Base-by-base conservation (phyloP, 2,329 filamentous ascomycete genomes). In the Verticillium zaregamsianum region DNA sequence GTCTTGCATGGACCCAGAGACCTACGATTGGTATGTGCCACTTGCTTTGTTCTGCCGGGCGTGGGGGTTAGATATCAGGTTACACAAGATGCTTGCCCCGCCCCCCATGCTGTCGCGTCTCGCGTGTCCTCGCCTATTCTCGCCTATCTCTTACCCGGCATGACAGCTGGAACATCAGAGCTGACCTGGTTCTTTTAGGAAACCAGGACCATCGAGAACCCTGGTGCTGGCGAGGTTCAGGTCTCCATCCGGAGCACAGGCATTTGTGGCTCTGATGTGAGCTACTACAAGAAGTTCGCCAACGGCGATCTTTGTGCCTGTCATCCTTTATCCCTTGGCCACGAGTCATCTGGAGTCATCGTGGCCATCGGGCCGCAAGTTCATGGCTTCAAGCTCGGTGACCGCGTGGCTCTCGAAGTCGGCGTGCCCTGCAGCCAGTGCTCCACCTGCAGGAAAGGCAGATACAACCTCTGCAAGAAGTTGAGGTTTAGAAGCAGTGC, bases 281-380 rank as follows among this genome's bases (percentile, higher is more conserved):
- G 86, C 59, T 90, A 90, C 74, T 90, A 89, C 78, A 89, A 85
- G 72, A 89, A 89, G 69, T 90, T 89, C 70, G 86, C 86, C 74
- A 90, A 90, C 69, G 88, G 88, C 55, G 87, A 89, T 72, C 81
- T 90, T 58, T 87, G 87, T 67, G 86, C 86, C 56, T 87, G 85
- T 66, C 81, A 83, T 64, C 88, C 88, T 32, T 76, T 90, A 35
- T 88, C 86, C 5, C 80, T 90, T 3, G 85, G 85, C n/a, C 84
- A 87, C 67, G 84, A 87, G 72, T 86, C 83, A 60, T 85, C 83
- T 0, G 85, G 84, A 5, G 79, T 81, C n/a, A 81, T 87, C 55
- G 81, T 84, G 37, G 80, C 79, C 58, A 76, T 87, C 60, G 85
- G 85, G 0, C 76, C 82, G 8, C 77, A 81, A 62, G 81, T 85